Evolutionary conservation across 805 yeast species (phyloP).

Genomic region (Saturnispora diversa): DNA sequence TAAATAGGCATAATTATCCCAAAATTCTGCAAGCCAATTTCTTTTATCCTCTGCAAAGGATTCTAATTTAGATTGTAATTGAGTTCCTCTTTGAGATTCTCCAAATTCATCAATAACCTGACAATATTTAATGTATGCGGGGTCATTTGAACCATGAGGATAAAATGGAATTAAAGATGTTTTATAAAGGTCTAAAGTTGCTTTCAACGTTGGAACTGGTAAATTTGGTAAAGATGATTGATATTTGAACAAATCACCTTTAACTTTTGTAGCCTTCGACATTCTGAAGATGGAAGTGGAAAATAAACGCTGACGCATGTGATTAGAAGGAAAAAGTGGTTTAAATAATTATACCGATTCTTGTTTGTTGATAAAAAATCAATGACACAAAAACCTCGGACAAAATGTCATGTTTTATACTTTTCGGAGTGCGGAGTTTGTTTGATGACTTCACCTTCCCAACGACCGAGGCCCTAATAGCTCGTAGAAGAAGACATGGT

Average conservation of each 20-base stretch:
- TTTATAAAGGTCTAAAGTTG: slow-evolving; percentile 63
- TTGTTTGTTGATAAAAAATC: no score
- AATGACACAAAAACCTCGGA: no score
- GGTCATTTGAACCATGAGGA: slow-evolving; percentile 40
- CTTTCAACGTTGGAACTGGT: slow-evolving; percentile 77
- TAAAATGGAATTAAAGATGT: slow-evolving; percentile 64
- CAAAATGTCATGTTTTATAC: slow-evolving; percentile 2
- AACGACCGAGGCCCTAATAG: no score
- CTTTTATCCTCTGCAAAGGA: slow-evolving; percentile 49
- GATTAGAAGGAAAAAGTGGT: no score
- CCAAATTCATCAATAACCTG: slow-evolving; percentile 59
- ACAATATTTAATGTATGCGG: slow-evolving; percentile 33
- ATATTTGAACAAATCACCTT: slow-evolving; percentile 64
- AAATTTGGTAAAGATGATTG: slow-evolving; percentile 71
- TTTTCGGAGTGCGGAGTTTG: no score
- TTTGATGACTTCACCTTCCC: no score
- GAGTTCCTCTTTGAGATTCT: slow-evolving; percentile 46
- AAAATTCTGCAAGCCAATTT: slow-evolving; percentile 86
- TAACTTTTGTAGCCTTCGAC: slow-evolving; percentile 16
- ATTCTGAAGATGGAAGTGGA: slow-evolving; percentile 2
- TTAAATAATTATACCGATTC: no score
- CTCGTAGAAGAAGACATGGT: slow-evolving; percentile 46
- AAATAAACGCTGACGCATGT: slow-evolving; percentile 1
- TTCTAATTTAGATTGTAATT: slow-evolving; percentile 62
- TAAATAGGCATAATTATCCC: slow-evolving; percentile 93